Evolutionary conservation across 495 filamentous ascomycete species (phyloP), one percentile per base, ranked within the genome.

Genomic region (Glonium stellatum): DNA sequence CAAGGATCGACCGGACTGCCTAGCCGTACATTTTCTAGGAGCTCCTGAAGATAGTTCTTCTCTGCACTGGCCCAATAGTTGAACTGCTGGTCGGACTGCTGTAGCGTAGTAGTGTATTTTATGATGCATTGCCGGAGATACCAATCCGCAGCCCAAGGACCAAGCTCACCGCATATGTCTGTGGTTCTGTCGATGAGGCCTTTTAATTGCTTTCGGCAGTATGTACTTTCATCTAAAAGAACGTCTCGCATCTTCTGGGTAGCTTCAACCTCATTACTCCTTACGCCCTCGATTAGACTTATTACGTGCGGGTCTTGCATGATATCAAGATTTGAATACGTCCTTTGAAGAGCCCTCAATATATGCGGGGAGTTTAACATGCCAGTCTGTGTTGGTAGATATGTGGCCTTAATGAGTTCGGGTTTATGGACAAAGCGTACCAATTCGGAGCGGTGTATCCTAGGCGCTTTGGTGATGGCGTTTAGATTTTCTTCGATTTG

Each of bases 401-500:
- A 60, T 86, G 67, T 52, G 6, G 87, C 66, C 15, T 73, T 76
- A n/a, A 73, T 66, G 25, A 95, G 70, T 12, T 70, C 64, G 11
- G 92, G 92, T 23, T 77, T 80, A 69, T 89, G 84, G 4, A 87
- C 86, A 65, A 85, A 76, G 23, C 76, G 75, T 31, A 87, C 66
- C 5, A 97, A 76, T 67, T 95, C 89, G 1, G 80, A 78, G 0
- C 87, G 83, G 66, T 92, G 80, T 8, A 78, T 72, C n/a, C 77
- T 84, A 0, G 92, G 92, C 0, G 86, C 87, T 51, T 76, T 84
- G 58, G 86, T 85, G 10, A 86, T 73, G 0, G 90, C 82, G 66
- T 93, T 80, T 19, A 97, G 71, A 61, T 89, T 95, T 22, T 76
- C 53, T 68, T 97, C 92, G 21, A 97, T 82, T 10, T 64, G 69